Percentiles rank a stretch among this genome's conserved stretches.
phyloP scores from a whole-genome alignment of 495 filamentous ascomycete species.

The Umbilicaria muhlenbergii region DNA sequence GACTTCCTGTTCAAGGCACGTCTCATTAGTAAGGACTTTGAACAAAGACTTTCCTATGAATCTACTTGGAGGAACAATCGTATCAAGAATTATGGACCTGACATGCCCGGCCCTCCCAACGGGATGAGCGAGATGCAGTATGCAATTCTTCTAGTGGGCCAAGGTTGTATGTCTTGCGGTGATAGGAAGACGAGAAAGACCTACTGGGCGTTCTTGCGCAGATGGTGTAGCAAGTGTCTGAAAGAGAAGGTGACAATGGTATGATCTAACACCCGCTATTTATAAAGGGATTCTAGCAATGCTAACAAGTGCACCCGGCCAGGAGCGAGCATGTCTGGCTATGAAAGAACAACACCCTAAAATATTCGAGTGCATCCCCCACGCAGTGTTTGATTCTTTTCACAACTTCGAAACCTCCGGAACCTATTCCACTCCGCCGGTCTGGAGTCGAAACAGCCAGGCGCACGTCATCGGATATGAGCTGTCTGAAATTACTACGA shows the following conservation, averaged over 20 bases:
- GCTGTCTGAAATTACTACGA: neutral
- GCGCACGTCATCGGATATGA: constrained; percentile 1
- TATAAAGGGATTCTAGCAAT: too few relatives aligned
- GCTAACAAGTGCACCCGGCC: too few relatives aligned
- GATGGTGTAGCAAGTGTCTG: constrained; percentile 9
- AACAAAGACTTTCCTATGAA: neutral
- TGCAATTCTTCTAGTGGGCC: constrained; percentile 7
- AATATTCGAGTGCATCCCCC: constrained; percentile 3
- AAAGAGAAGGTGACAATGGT: constrained; percentile 5
- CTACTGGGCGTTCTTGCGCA: constrained; percentile 11
- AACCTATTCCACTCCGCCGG: neutral
- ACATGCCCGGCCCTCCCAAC: constrained; percentile 9
- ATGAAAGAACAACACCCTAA: neutral
- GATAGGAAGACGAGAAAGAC: constrained; percentile 7
- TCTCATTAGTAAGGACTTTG: neutral
- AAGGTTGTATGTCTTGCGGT: constrained; percentile 9
- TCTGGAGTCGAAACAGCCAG: constrained; percentile 1
- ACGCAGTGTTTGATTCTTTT: constrained; percentile 4
- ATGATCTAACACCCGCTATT: neutral
- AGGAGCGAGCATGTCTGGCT: too few relatives aligned
- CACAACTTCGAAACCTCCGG: constrained; percentile 4
- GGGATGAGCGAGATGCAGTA: constrained; percentile 9
- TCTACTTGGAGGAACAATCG: constrained; percentile 7
- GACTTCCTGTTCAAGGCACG: constrained; percentile 6
- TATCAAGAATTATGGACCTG: constrained; percentile 4